Evolutionary conservation across 1,284 basidiomycete species (phyloP), one percentile per base, ranked within the genome.

Genomic region (Ustilago xerochloae): DNA sequence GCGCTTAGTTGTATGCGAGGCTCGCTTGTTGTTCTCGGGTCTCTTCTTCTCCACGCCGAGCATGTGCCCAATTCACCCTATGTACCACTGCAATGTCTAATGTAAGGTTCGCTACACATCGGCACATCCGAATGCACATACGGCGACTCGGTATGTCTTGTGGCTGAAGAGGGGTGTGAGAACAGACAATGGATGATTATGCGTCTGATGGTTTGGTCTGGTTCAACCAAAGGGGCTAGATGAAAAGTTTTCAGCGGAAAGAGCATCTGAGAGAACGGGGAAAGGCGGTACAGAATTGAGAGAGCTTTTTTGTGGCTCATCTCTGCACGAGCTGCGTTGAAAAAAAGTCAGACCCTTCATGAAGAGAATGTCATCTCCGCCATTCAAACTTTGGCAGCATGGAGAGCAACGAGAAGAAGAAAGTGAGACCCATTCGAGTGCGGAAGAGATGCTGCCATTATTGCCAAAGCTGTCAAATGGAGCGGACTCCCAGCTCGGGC

Each of bases 401-500:
- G 38, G 38, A 39, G 38, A n/a, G n/a, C n/a, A n/a, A n/a, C n/a
- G n/a, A n/a, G n/a, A n/a, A n/a, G n/a, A n/a, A n/a, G n/a, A n/a
- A n/a, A n/a, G n/a, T n/a, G n/a, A n/a, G n/a, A n/a, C n/a, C n/a
- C n/a, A n/a, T n/a, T n/a, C n/a, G n/a, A n/a, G n/a, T n/a, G n/a
- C n/a, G 22, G 38, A 36, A 24, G 28, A n/a, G n/a, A n/a, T n/a
- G n/a, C n/a, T n/a, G n/a, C n/a, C n/a, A n/a, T n/a, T n/a, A n/a
- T n/a, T n/a, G n/a, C n/a, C n/a, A 24, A 28, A 49, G 45, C n/a
- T 24, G 39, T 57, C 46, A 33, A 49, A 18, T n/a, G 5, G 26
- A 28, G 52, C 60, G 38, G 63, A 51, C 52, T 65, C 51, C 56
- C 56, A 65, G 51, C 63, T 65, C 56, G 63, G 63, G 63, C 46